Evolutionary conservation across 106 monocot genomes (phyloP), one percentile per base, ranked within the genome.

Genomic region (Apostasia ramifera): DNA sequence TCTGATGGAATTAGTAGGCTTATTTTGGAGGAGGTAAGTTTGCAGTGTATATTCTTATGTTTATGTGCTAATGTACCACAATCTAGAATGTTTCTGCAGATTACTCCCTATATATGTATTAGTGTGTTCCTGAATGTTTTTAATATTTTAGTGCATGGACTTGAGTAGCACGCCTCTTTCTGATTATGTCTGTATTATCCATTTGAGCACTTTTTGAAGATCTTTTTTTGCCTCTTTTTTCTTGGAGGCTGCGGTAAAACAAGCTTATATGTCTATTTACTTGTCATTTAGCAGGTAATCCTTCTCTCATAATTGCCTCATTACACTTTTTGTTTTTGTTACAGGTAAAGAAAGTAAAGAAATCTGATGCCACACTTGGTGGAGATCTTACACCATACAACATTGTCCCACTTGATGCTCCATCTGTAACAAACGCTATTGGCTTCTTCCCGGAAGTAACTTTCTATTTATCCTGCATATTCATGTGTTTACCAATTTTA

Each of bases 351-450:
- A 87, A 54, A 71, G 80, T 85, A 39, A 98, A 83, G 85, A 88
- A 75, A 79, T 83, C 90, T 70, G 97, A 97, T 70, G 92, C 76
- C 47, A 81, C 80, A 66, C 55, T 89, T 44, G 75, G 81, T 68
- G 97, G 86, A 59, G 93, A 93, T 65, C 83, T 90, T 51, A 80
- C 80, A n/a, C 81, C 93, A 46, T 98, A 98, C 80, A 98, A 98
- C 66, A 98, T 98, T 78, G 87, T 98, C 67, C 93, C 98, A 52
- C 81, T 98, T 76, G 98, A 98, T 78, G 93, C 93, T 12, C 87
- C 90, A n/a, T 93, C 98, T 44, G 59, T 93, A 50, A 77, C 90
- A 54, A 93, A 98, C 80, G 83, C 79, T 49, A 81, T 98, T 73
- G 82, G 89, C 57, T 90, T 85, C 61, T 93, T 98, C 63, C 89